Base-by-base conservation (phyloP, 106 monocot species). In the Hemerocallis citrina region DNA sequence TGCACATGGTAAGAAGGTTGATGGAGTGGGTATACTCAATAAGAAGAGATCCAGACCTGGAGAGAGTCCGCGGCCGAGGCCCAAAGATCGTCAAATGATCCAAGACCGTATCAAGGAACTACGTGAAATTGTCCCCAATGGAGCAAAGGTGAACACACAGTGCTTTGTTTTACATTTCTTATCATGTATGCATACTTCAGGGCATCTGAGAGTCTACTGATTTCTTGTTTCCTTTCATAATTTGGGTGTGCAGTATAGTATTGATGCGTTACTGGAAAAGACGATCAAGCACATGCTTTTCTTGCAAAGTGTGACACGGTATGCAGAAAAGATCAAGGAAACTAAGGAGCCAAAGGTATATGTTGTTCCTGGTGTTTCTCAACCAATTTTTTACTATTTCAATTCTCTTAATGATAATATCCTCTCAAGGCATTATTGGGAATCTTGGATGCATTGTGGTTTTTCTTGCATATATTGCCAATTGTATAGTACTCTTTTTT, bases 31-130 rank as follows among this genome's bases (percentile, higher is more conserved):
- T 46, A 96, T 81, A 66, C n/a, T 59, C 36, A 85, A 62, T 42
- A 68, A 73, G n/a, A 94, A 94, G 69, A 85, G 85, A 62, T 15
- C 82, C 22, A 67, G 82, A 64, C 84, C 88, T 13, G 91, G 96
- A 56, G 96, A 98, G 64, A 84, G 51, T 30, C 69, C 88, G 7
- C 68, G 84, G 63, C 96, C 91, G 48, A 78, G 96, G 60, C 91
- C 96, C 1, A 98, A 98, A 68, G 96, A 98, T 54, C 67, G 96
- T 24, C 96, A 98, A 39, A 77, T 91, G 80, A 98, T 98, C 52
- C 96, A 98, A 64, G 96, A 98, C 54, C 86, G 91, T 28, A 72
- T 98, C 4, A 98, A 98, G 51, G 96, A 98, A 44, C 67, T 98
- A 34, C 79, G 96, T 55, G 96, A 98, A 68, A 81, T 98, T 62